phyloP scores from a whole-genome alignment of 2,329 filamentous ascomycete genomes.

The Fusarium mexicanum region DNA sequence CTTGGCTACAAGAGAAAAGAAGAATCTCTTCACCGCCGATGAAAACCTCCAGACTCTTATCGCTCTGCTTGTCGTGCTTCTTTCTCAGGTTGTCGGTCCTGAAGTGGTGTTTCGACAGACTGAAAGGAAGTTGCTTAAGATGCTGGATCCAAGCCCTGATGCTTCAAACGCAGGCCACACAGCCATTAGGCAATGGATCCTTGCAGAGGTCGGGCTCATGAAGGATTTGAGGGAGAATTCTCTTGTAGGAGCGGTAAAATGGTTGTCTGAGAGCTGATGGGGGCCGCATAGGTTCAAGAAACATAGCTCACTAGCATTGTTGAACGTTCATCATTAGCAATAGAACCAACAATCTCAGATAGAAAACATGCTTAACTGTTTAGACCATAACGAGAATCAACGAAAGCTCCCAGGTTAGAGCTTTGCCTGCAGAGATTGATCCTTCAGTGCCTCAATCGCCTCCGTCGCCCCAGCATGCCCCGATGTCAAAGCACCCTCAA shows the following conservation, averaged over 20 bases:
- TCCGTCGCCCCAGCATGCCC: slow-evolving; percentile 56
- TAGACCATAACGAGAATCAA: background rate
- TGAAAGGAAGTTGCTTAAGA: rapidly evolving
- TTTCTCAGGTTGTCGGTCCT: background rate
- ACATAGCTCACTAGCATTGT: background rate
- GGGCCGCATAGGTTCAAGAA: background rate
- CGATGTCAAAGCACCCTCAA: slow-evolving; percentile 59
- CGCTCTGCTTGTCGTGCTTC: background rate
- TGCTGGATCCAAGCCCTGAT: too few species aligned
- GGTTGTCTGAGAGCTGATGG: background rate
- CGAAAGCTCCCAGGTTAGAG: background rate
- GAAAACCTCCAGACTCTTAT: background rate
- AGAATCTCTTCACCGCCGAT: background rate
- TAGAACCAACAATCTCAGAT: background rate
- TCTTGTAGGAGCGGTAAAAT: too few species aligned
- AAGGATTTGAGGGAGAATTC: too few species aligned
- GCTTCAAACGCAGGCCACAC: too few species aligned
- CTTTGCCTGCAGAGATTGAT: background rate
- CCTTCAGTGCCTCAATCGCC: slow-evolving; percentile 43
- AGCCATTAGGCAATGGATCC: too few species aligned
- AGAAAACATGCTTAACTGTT: too few species aligned
- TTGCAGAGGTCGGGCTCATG: too few species aligned
- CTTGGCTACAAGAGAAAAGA: background rate
- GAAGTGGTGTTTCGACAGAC: too few species aligned
- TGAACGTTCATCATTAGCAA: background rate